These are phyloP conservation scores for Isoetes taiwanensis DNA, from an alignment of 75 land plant genomes.

Conservation along the genomic window DNA sequence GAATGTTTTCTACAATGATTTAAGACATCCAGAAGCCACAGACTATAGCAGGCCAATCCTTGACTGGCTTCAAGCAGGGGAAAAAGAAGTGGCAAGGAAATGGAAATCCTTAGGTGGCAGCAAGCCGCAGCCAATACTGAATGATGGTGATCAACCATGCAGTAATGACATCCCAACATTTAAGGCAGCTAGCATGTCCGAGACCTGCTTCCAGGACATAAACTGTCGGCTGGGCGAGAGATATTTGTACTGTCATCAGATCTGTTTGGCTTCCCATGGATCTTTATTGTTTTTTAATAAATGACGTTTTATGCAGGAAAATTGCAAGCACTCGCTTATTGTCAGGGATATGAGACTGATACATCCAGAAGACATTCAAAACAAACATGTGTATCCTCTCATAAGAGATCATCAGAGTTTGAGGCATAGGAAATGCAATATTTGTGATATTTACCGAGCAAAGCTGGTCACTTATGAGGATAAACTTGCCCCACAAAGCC, in stretches of 20 bases:
- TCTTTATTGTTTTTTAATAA: too few relatives aligned
- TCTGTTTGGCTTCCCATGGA: too few relatives aligned
- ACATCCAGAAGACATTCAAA: constrained; percentile 66
- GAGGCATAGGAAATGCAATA: constrained; percentile 52
- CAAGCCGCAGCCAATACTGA: too few relatives aligned
- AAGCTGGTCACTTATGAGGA: constrained; percentile 72
- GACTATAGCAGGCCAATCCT: constrained; percentile 68
- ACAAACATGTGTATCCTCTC: constrained; percentile 54
- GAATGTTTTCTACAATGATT: constrained; percentile 81
- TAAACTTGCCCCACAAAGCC: constrained; percentile 64
- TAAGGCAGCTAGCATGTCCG: constrained; percentile 43
- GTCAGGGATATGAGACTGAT: constrained; percentile 75
- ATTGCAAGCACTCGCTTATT: constrained; percentile 75
- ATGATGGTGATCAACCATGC: too few relatives aligned
- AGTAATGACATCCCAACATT: constrained; percentile 34
- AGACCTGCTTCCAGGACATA: constrained; percentile 48
- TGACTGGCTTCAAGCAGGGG: constrained; percentile 47
- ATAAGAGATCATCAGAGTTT: constrained; percentile 32
- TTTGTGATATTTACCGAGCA: constrained; percentile 59
- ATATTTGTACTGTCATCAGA: constrained; percentile 94
- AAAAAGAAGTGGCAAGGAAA: constrained; percentile 41
- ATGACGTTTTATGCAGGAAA: too few relatives aligned
- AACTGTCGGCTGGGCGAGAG: constrained; percentile 54
- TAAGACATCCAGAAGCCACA: constrained; percentile 52
- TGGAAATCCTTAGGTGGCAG: constrained; percentile 36